Percentiles rank a stretch among this genome's conserved stretches.
phyloP scores from a whole-genome alignment of 2,329 filamentous ascomycete species.

The Rutstroemia sp. region DNA sequence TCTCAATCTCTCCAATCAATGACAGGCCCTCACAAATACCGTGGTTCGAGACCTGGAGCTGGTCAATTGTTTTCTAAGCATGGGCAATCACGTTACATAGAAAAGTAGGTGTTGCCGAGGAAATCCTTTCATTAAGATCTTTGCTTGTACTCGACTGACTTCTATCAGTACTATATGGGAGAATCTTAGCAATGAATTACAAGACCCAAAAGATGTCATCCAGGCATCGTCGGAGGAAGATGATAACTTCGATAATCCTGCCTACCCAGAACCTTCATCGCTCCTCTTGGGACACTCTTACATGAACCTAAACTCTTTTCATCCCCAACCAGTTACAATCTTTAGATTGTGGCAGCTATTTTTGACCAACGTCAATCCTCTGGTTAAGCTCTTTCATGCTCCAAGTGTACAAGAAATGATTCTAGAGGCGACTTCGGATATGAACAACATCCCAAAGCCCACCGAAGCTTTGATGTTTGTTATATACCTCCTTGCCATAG shows the following conservation, averaged over 20 bases:
- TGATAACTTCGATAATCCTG: constrained; percentile 24
- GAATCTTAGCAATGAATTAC: constrained; percentile 25
- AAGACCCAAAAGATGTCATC: constrained; percentile 27
- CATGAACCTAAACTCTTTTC: constrained; percentile 40
- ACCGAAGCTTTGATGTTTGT: constrained; percentile 64
- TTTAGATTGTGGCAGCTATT: constrained; percentile 64
- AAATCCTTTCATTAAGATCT: background rate
- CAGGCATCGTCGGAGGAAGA: constrained; percentile 27
- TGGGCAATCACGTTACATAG: constrained; percentile 23
- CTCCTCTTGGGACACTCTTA: constrained; percentile 42
- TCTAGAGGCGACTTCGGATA: constrained; percentile 49
- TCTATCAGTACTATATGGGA: constrained; percentile 24
- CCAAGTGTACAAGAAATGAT: constrained; percentile 58
- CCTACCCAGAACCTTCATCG: constrained; percentile 24
- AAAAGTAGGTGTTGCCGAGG: constrained; percentile 18
- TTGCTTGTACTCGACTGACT: constrained; percentile 2
- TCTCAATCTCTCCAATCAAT: too few species aligned
- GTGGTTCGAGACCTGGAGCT: background rate
- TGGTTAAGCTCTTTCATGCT: constrained; percentile 62
- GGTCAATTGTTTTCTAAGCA: constrained; percentile 18
- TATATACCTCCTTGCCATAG: constrained; percentile 54
- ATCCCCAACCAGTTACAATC: constrained; percentile 52
- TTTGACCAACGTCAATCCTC: constrained; percentile 60
- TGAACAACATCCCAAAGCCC: constrained; percentile 37
- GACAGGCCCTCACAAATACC: background rate